Evolutionary conservation across 2,329 filamentous ascomycete species (phyloP).

Genomic region (Helicocarpus griseus): DNA sequence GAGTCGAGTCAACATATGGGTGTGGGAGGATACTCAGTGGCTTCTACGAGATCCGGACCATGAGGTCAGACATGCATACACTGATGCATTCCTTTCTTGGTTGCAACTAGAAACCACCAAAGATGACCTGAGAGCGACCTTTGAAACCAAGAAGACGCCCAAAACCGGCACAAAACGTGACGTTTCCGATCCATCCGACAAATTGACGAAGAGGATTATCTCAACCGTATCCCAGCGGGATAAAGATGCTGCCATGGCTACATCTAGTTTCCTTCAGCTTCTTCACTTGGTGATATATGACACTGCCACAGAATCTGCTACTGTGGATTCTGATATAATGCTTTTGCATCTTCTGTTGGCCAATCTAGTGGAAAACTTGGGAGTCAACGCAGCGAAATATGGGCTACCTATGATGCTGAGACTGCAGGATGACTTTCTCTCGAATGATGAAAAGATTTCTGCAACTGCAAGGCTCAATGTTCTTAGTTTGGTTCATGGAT

Average conservation of each 20-base stretch:
- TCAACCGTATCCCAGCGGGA: conserved; percentile 58
- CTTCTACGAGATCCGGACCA: conserved; percentile 70
- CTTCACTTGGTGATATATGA: conserved; percentile 87
- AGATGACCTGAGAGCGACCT: conserved; percentile 54
- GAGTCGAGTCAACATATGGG: conserved; percentile 65
- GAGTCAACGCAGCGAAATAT: conserved; percentile 68
- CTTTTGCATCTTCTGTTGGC: conserved; percentile 68
- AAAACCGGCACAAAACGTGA: conserved; percentile 37
- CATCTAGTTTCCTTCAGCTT: conserved; percentile 66
- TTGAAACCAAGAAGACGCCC: conserved; percentile 41
- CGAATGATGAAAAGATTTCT: conserved; percentile 18
- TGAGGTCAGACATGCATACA: conserved; percentile 73
- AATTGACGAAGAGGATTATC: conserved; percentile 51
- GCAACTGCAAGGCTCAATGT: conserved; percentile 66
- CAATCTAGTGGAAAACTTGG: conserved; percentile 64
- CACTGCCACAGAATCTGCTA: conserved; percentile 63
- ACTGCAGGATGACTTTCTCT: conserved; percentile 68
- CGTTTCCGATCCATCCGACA: conserved; percentile 26
- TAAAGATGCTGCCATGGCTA: conserved; percentile 40
- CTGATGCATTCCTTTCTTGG: conserved; percentile 76
- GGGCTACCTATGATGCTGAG: conserved; percentile 83
- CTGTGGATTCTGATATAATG: conserved; percentile 64
- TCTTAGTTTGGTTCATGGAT: conserved; percentile 78
- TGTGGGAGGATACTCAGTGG: conserved; percentile 97
- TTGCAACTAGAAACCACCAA: conserved; percentile 67